Evolutionary conservation across 768 basidiomycete genomes (phyloP), one percentile per base, ranked within the genome.

Genomic region (Dentipellis sp.): DNA sequence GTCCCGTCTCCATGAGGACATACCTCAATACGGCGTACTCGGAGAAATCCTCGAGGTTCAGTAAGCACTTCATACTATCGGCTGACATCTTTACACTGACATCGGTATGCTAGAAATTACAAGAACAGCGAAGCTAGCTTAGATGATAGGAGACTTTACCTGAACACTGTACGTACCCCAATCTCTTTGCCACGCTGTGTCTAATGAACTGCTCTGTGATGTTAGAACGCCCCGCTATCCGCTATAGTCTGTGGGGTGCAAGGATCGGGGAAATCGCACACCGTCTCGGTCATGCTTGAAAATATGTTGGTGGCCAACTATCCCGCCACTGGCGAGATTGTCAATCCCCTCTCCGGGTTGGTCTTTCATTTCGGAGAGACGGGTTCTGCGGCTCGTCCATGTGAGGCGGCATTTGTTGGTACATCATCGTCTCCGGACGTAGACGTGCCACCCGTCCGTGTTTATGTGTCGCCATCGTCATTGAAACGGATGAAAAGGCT

Each of bases 211-310:
- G 12, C 21, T 21, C 29, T 46, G 52, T 23, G 10, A 36, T 37
- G 42, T 23, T 57, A 87, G 86, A 88, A 87, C 63, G 75, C 86
- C 0, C 87, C 86, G 0, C 84, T 87, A 62, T 88, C 87, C 0
- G 82, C 86, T 0, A 63, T 88, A n/a, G 77, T 88, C 2, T 89
- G 86, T 53, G 86, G 86, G 0, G 86, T 87, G 0, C 87, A 88
- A 70, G 85, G 87, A 0, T 83, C 86, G 0, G 86, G 86, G 9
- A 88, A 89, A 62, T 87, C 84, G 0, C 86, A 89, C 52, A 86
- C 84, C 0, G 79, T 86, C 1, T 81, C 86, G 0, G 78, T 83
- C 0, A 71, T 89, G 5, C 64, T 89, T 0, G 88, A 89, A 64
- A 83, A 74, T 57, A 84, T 88, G 81, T 71, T 88, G 8, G 77